These are phyloP conservation scores for Starmerella ratchasimensis DNA, from an alignment of 805 yeast species.

Conservation along the genomic window DNA sequence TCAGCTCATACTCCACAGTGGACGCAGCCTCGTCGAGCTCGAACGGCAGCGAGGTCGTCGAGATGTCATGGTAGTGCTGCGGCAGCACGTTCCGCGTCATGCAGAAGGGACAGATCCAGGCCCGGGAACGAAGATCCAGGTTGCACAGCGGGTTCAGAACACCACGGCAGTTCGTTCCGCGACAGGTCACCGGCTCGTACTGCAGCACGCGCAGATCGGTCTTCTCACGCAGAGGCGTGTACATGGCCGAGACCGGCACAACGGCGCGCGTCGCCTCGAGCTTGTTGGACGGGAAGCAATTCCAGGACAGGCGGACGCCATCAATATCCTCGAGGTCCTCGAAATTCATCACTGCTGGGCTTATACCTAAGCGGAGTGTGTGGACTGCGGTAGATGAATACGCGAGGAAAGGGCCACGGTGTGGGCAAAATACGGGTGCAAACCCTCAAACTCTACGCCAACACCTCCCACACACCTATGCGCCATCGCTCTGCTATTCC, in stretches of 20 bases:
- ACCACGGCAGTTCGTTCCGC: constrained; percentile 60
- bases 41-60: constrained; percentile 64
- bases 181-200: constrained; percentile 77
- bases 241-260: constrained; percentile 85
- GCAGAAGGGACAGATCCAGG: constrained; percentile 84
- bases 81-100: constrained; percentile 66
- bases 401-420: constrained; percentile 10
- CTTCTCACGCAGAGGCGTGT: constrained; percentile 80
- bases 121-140: constrained; percentile 57
- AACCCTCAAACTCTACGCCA: too few relatives aligned
- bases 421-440: not conserved
- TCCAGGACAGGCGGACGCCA: constrained; percentile 67
- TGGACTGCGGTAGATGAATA: too few relatives aligned
- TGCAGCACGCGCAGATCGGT: constrained; percentile 64
- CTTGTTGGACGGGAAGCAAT: constrained; percentile 77
- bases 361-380: too few relatives aligned
- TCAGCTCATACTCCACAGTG: constrained; percentile 73
- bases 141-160: constrained; percentile 78
- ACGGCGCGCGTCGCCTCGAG: constrained; percentile 83
- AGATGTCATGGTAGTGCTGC: constrained; percentile 61
- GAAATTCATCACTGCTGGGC: constrained; percentile 32
- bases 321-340: constrained; percentile 48
- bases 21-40: constrained; percentile 58
- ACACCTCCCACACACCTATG: too few relatives aligned
- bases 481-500: too few relatives aligned